Conservation (phyloP, 306 rosid species). For the Vachellia pachyceras region DNA sequence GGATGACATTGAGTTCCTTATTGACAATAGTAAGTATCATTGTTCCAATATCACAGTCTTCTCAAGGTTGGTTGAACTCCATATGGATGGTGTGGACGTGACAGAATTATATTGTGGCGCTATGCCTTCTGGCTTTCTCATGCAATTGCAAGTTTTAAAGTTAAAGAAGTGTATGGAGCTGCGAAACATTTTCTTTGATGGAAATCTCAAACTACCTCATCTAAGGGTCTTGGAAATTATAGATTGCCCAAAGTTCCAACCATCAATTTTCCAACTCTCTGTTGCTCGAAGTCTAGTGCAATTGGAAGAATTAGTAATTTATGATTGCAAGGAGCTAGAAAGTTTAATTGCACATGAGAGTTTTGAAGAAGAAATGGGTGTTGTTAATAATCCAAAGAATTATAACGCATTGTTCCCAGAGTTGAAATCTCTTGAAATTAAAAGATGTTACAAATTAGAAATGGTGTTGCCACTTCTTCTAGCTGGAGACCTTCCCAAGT, state of each 20-base stretch:
- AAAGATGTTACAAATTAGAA: background rate
- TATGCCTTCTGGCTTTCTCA: background rate
- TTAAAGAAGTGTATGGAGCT: background rate
- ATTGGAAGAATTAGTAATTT: background rate
- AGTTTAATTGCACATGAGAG: background rate
- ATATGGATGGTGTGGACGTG: background rate
- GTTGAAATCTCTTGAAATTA: background rate
- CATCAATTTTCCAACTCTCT: background rate
- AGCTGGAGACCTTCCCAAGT: background rate
- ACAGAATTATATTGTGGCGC: background rate
- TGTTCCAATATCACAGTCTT: background rate
- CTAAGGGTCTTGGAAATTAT: background rate
- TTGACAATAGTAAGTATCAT: background rate
- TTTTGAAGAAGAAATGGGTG: background rate
- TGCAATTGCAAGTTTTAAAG: background rate
- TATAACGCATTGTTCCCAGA: background rate
- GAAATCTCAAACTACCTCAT: background rate
- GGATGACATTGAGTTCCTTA: conserved; percentile 5
- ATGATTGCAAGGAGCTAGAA: background rate
- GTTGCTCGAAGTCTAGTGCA: background rate
- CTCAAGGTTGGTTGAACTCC: conserved; percentile 1
- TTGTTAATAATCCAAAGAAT: background rate
- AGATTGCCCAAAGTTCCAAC: background rate
- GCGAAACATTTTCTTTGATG: background rate
- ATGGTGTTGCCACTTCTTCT: background rate